Evolutionary conservation across 2,329 filamentous ascomycete species (phyloP).

Genomic region (Fusarium clavum): DNA sequence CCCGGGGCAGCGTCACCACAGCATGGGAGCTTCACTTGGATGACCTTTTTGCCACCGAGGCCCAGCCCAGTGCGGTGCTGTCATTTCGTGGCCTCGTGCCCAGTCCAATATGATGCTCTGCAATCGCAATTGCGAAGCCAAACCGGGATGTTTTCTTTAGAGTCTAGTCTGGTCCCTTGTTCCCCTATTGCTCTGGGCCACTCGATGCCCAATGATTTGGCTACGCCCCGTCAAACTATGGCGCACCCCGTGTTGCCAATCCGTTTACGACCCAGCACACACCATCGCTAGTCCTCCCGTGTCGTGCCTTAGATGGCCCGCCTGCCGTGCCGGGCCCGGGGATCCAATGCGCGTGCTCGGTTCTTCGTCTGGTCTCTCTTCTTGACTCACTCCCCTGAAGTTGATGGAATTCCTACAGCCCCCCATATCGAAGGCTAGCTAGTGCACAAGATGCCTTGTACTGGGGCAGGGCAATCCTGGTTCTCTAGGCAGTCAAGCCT

Average conservation of each 20-base stretch:
- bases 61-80: conserved; percentile 20
- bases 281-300: conserved; percentile 34
- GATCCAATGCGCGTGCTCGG: conserved; percentile 29
- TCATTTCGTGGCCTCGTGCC: conserved; percentile 24
- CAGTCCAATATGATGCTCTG: conserved; percentile 19
- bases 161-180: conserved; percentile 34
- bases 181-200: conserved; percentile 15
- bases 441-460: conserved; percentile 37
- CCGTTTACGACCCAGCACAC: conserved; percentile 27
- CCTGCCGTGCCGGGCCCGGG: conserved; percentile 38
- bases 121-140: conserved; percentile 12
- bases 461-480: conserved; percentile 35
- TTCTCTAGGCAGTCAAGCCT: conserved; percentile 38
- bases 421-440: conserved; percentile 36
- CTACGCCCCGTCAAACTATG: conserved; percentile 30
- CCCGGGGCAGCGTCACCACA: conserved; percentile 28
- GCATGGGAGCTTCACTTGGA: conserved; percentile 35
- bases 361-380: conserved; percentile 35
- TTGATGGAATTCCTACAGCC: conserved; percentile 20
- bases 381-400: conserved; percentile 38
- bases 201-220: conserved; percentile 45
- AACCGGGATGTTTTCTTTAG: conserved; percentile 27
- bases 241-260: conserved; percentile 31
- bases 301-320: conserved; percentile 38
- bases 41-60: conserved; percentile 31